Evolutionary conservation across 306 rosid species (phyloP).

Genomic region (Sesbania bispinosa): DNA sequence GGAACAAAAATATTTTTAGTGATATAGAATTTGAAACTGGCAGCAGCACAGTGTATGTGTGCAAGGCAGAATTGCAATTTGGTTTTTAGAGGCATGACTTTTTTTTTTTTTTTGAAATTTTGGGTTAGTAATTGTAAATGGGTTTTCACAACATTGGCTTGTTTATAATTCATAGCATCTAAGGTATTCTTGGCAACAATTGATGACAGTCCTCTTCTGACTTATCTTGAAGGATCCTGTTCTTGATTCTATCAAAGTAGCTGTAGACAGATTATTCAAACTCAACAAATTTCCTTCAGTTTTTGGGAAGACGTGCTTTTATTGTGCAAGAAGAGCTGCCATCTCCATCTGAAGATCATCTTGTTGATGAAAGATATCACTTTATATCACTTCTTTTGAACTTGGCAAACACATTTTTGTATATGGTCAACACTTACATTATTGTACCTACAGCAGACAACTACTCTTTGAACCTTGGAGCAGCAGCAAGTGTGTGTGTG

Average conservation of each 20-base stretch:
- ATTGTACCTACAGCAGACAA: conserved; percentile 96
- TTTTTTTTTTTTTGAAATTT: not conserved
- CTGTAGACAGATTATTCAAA: conserved; percentile 68
- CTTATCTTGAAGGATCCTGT: conserved; percentile 66
- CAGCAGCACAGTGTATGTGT: too few relatives aligned
- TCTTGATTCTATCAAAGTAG: conserved; percentile 68
- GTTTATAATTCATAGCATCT: not conserved
- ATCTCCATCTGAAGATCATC: conserved; percentile 50
- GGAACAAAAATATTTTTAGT: too few relatives aligned
- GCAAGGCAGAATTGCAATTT: too few relatives aligned
- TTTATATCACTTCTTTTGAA: conserved; percentile 86
- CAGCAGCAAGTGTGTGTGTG: conserved; percentile 91
- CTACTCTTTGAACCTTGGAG: conserved; percentile 90
- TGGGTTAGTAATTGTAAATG: not conserved
- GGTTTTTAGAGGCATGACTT: too few relatives aligned
- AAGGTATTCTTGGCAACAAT: not conserved
- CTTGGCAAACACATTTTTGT: conserved; percentile 83
- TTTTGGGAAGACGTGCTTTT: conserved; percentile 85
- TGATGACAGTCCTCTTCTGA: conserved; percentile 1
- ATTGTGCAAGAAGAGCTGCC: conserved; percentile 80
- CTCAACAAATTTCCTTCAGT: conserved; percentile 86
- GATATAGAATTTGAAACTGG: too few relatives aligned
- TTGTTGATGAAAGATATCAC: conserved; percentile 65
- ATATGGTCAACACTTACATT: conserved; percentile 95
- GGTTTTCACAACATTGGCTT: not conserved